These are phyloP conservation scores for Erythrophleum ivorense DNA, from an alignment of 331 rosid genomes.

Conservation along the genomic window DNA sequence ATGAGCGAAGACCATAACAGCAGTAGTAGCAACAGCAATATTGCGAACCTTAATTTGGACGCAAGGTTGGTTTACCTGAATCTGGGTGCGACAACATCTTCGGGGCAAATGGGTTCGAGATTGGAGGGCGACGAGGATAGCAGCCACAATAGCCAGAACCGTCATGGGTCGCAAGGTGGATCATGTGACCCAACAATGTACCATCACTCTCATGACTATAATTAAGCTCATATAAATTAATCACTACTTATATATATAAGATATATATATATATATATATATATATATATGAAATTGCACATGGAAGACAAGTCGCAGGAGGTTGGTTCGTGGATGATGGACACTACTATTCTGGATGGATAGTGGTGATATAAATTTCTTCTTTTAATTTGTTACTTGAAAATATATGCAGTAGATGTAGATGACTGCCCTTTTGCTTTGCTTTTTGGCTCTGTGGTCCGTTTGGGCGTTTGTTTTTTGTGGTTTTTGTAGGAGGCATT, in stretches of 20 bases:
- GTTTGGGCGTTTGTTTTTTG: constrained; percentile 3
- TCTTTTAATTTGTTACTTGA: constrained; percentile 36
- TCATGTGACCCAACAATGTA: constrained; percentile 59
- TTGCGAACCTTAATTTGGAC: constrained; percentile 62
- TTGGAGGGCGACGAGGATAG: constrained; percentile 57
- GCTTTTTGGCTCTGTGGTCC: constrained; percentile 28
- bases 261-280: neutral
- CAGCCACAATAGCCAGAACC: constrained; percentile 50
- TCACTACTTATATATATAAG: constrained; percentile 37
- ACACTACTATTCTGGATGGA: constrained; percentile 8
- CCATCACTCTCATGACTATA: constrained; percentile 79
- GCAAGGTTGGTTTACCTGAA: constrained; percentile 92
- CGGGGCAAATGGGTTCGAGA: constrained; percentile 61
- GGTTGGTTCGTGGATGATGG: constrained; percentile 37
- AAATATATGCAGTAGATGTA: neutral
- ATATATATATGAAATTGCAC: constrained; percentile 30
- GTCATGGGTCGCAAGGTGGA: constrained; percentile 50
- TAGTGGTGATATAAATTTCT: constrained; percentile 21
- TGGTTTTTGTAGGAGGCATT: constrained; percentile 50
- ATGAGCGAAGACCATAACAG: constrained; percentile 64
- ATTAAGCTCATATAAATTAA: neutral
- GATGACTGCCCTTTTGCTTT: neutral
- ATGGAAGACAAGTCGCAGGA: constrained; percentile 17
- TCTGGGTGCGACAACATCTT: constrained; percentile 61
- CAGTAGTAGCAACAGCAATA: constrained; percentile 45